These are phyloP conservation scores for Schizosaccharomyces octosporus DNA, from an alignment of 805 yeast species.

Conservation along the genomic window DNA sequence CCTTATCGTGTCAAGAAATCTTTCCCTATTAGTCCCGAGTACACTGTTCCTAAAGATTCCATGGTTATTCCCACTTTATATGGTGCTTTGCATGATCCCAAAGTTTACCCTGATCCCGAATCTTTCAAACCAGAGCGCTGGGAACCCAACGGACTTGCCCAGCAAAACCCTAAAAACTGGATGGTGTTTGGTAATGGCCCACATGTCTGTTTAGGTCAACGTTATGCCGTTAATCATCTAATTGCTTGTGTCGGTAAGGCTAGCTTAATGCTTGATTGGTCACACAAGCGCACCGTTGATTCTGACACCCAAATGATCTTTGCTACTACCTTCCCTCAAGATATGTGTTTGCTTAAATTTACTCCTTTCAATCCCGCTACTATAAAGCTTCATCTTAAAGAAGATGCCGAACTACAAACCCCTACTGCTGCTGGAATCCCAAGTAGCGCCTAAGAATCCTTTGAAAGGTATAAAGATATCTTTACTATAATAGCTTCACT, in stretches of 20 bases:
- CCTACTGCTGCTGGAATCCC: background rate
- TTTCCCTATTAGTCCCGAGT: constrained; percentile 60
- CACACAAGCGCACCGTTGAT: constrained; percentile 57
- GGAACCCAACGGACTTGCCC: constrained; percentile 41
- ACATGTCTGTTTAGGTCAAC: constrained; percentile 86
- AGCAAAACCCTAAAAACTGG: constrained; percentile 53
- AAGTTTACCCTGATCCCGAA: constrained; percentile 84
- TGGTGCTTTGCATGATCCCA: constrained; percentile 93
- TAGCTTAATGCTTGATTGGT: constrained; percentile 52
- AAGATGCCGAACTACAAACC: background rate
- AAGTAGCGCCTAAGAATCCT: too few species aligned
- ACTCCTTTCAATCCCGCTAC: constrained; percentile 6
- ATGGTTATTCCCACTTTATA: constrained; percentile 91
- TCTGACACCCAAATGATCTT: constrained; percentile 86
- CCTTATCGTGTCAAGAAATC: constrained; percentile 78
- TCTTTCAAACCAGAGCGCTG: constrained; percentile 91
- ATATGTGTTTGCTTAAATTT: constrained; percentile 67
- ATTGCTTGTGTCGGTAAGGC: constrained; percentile 82
- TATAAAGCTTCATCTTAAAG: background rate
- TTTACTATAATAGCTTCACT: too few species aligned
- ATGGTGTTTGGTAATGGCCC: constrained; percentile 93
- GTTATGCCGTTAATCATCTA: constrained; percentile 73
- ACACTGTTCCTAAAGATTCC: constrained; percentile 87
- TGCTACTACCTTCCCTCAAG: constrained; percentile 95
- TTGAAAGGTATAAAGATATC: too few species aligned